Base-by-base conservation (phyloP, 2,329 filamentous ascomycete species). In the Tolypocladium tundrense region DNA sequence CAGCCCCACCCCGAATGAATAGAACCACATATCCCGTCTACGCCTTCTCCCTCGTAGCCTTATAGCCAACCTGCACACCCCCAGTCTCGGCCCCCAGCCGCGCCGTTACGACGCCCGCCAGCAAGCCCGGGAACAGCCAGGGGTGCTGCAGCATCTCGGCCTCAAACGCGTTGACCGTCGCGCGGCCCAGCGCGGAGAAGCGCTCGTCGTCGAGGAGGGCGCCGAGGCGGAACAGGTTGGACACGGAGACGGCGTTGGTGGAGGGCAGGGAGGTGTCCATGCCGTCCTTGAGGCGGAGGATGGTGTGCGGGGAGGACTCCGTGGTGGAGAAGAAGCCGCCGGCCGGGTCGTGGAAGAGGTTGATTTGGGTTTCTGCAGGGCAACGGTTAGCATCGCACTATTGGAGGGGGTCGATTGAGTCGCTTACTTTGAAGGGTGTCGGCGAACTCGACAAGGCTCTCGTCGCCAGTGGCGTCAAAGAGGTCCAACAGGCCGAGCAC, bases 221-320 rank as follows among this genome's bases (percentile, higher is more conserved):
- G 14, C 84, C 84, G 4, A 97, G 82, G 0, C 90, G 86, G 73
- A 94, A 88, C n/a, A 97, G 77, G 68, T 97, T 97, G 19, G 84
- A 81, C 0, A 90, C 89, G n/a, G 88, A 88, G 7, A 93, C 83
- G 43, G 90, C 91, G 69, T 99, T 99, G 55, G 90, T 88, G 0
- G 91, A 94, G 0, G 94, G 94, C 60, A 94, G 88, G 1, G 91
- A 87, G 6, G 90, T 90, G 71, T 99, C 94, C 82, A 97, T 97
- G 62, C 91, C 94, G 61, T 95, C 91, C 73, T 99, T 99, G 54
- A 97, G 82, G 31, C 93, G 87, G 60, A 97, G 83, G 59, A 97
- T 87, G 35, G 88, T 81, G 66, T 91, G 84, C 0, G 85, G 76
- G 11, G 87, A 84, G 48, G 79, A 73, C 14, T 77, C 74, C 5